Evolutionary conservation across 1,284 basidiomycete genomes (phyloP).

Genomic region (Hemileia vastatrix): DNA sequence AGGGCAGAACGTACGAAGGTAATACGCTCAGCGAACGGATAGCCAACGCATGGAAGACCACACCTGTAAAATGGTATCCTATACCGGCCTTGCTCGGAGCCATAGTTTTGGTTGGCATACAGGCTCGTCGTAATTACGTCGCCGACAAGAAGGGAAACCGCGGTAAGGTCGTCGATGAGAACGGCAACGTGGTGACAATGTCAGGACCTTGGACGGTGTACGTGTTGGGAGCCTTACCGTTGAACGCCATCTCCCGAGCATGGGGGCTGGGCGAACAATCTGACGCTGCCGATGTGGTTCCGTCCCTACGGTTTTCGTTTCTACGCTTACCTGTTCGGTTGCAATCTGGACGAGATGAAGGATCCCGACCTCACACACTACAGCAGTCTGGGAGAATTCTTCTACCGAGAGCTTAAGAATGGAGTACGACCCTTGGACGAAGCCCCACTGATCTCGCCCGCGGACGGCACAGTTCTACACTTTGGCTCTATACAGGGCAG

Average conservation of each 20-base stretch:
- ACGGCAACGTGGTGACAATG: constrained; percentile 51
- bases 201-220: constrained; percentile 55
- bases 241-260: constrained; percentile 82
- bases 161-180: constrained; percentile 58
- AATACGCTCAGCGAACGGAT: too few species aligned
- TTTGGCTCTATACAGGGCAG: constrained; percentile 73
- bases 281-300: constrained; percentile 81
- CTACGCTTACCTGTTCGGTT: constrained; percentile 79
- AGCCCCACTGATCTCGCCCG: constrained; percentile 73
- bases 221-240: constrained; percentile 84
- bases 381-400: constrained; percentile 78
- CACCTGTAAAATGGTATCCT: constrained; percentile 90
- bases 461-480: constrained; percentile 84
- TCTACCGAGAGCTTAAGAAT: constrained; percentile 76
- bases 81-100: constrained; percentile 84
- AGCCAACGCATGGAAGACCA: constrained; percentile 78
- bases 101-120: constrained; percentile 67
- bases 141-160: too few species aligned
- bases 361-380: constrained; percentile 66
- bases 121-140: too few species aligned
- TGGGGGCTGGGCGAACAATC: constrained; percentile 97
- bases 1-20: too few species aligned
- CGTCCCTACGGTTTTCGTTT: constrained; percentile 75
- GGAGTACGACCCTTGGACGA: constrained; percentile 72
- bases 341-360: constrained; percentile 85